Evolutionary conservation across 2,329 filamentous ascomycete species (phyloP).

Genomic region (Aspergillus floridensis): DNA sequence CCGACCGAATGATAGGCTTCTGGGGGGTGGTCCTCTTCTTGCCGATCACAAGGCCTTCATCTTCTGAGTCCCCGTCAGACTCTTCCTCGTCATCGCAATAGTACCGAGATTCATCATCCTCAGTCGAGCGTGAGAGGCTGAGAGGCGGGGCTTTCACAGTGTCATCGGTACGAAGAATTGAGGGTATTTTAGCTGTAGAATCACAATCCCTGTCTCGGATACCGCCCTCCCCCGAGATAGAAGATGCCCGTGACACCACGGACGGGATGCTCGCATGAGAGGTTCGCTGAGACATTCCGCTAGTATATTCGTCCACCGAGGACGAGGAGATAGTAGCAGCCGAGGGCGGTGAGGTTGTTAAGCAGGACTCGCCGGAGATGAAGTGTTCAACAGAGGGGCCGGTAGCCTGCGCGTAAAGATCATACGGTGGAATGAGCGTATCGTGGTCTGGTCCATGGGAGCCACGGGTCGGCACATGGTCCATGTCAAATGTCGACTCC

Average conservation of each 20-base stretch:
- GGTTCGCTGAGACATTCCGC: constrained; percentile 48
- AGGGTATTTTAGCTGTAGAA: constrained; percentile 28
- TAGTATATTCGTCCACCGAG: constrained; percentile 45
- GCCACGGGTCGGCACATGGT: constrained; percentile 22
- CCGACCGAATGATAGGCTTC: constrained; percentile 18
- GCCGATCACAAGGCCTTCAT: constrained; percentile 43
- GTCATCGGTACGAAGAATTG: constrained; percentile 43
- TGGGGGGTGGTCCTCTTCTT: constrained; percentile 31
- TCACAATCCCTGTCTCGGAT: constrained; percentile 30
- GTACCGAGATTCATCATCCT: constrained; percentile 41
- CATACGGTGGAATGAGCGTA: constrained; percentile 19
- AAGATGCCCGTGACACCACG: constrained; percentile 46
- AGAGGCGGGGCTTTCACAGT: constrained; percentile 37
- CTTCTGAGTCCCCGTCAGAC: constrained; percentile 40
- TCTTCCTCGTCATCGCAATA: constrained; percentile 44
- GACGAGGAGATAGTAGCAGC: constrained; percentile 48
- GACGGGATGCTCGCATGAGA: constrained; percentile 49
- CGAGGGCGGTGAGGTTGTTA: constrained; percentile 41
- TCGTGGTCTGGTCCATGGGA: constrained; percentile 13
- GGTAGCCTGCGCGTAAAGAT: constrained; percentile 15
- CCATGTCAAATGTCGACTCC: constrained; percentile 19
- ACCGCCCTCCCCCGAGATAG: constrained; percentile 42
- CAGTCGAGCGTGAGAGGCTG: constrained; percentile 22
- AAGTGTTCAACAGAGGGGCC: constrained; percentile 14
- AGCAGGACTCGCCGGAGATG: constrained; percentile 17